phyloP scores from a whole-genome alignment of 1,284 basidiomycete genomes.

The Baeospora myosura region DNA sequence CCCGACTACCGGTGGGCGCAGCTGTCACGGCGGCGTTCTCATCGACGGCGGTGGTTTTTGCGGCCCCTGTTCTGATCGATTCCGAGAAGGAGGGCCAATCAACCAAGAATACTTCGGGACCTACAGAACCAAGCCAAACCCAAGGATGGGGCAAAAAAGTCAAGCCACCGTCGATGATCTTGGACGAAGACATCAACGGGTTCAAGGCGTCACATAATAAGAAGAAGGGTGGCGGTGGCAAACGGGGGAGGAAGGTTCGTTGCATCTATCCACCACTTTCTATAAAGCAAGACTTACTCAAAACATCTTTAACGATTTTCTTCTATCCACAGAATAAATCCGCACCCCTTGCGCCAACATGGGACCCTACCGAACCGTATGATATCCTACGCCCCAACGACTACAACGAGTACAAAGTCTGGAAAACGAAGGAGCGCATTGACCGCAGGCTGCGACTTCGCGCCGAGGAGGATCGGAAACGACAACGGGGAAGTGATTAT shows the following conservation, averaged over 20 bases:
- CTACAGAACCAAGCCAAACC: slow-evolving; percentile 18
- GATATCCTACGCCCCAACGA: slow-evolving; percentile 80
- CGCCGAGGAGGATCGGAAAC: slow-evolving; percentile 50
- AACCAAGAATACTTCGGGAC: slow-evolving; percentile 14
- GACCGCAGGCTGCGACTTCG: slow-evolving; percentile 57
- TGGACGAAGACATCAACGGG: slow-evolving; percentile 82
- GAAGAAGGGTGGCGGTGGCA: slow-evolving; percentile 40
- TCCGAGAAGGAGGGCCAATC: slow-evolving; percentile 20
- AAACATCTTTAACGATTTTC: slow-evolving; percentile 3
- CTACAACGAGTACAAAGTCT: slow-evolving; percentile 77
- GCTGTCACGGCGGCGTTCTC: slow-evolving; percentile 44
- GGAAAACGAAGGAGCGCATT: slow-evolving; percentile 66
- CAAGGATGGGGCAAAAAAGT: slow-evolving; percentile 79
- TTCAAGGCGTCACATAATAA: slow-evolving; percentile 53
- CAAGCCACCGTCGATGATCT: slow-evolving; percentile 81
- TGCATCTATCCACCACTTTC: slow-evolving; percentile 1
- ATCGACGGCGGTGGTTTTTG: slow-evolving; percentile 65
- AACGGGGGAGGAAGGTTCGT: slow-evolving; percentile 60
- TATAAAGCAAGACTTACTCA: too few species aligned
- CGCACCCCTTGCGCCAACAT: slow-evolving; percentile 40
- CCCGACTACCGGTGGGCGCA: slow-evolving; percentile 59
- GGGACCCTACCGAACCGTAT: slow-evolving; percentile 75
- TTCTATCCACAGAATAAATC: slow-evolving; percentile 48
- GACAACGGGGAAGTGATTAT: slow-evolving; percentile 53
- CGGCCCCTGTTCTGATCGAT: slow-evolving; percentile 56